Percentiles rank a stretch among this genome's conserved stretches.
Conservation (phyloP, 805 yeast genomes). For the Aciculoconidium aculeatum region DNA sequence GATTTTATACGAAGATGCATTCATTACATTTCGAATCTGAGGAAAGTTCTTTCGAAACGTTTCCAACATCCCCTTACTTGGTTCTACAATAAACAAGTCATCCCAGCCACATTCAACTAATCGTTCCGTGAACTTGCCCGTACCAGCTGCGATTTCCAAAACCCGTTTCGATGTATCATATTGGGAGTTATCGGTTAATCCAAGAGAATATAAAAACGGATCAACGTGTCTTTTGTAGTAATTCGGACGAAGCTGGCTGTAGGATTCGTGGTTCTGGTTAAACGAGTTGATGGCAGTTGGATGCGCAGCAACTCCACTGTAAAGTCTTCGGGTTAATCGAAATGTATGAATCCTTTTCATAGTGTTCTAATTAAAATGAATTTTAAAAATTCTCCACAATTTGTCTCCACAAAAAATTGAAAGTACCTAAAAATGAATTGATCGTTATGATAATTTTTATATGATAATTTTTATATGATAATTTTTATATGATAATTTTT, state of each 20-base stretch:
- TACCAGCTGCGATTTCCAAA: conserved; percentile 55
- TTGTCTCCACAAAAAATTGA: too few relatives aligned
- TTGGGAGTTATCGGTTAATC: conserved; percentile 16
- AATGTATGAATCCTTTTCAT: too few relatives aligned
- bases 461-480: too few relatives aligned
- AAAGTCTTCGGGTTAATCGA: too few relatives aligned
- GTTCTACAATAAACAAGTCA: conserved; percentile 45
- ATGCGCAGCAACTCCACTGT: too few relatives aligned
- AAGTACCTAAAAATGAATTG: too few relatives aligned
- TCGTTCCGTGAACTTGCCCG: conserved; percentile 55
- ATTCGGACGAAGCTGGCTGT: conserved; percentile 49
- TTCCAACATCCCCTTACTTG: conserved; percentile 51
- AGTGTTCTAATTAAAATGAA: too few relatives aligned
- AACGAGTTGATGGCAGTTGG: conserved; percentile 42
- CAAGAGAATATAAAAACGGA: conserved; percentile 34
- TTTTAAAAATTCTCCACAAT: too few relatives aligned
- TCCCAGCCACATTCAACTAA: conserved; percentile 36
- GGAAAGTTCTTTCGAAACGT: conserved; percentile 46
- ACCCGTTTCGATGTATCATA: conserved; percentile 20
- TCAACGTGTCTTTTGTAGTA: conserved; percentile 39
- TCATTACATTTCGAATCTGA: conserved; percentile 17
- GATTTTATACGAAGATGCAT: conserved; percentile 42
- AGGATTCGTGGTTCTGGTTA: conserved; percentile 45
- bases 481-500: too few relatives aligned
- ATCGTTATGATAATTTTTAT: too few relatives aligned